A percentile compares a stretch with the other conserved stretches of the same genome.
Evolutionary conservation across 768 basidiomycete species (phyloP).

Genomic region (Chalciporus pseudorubinellus): DNA sequence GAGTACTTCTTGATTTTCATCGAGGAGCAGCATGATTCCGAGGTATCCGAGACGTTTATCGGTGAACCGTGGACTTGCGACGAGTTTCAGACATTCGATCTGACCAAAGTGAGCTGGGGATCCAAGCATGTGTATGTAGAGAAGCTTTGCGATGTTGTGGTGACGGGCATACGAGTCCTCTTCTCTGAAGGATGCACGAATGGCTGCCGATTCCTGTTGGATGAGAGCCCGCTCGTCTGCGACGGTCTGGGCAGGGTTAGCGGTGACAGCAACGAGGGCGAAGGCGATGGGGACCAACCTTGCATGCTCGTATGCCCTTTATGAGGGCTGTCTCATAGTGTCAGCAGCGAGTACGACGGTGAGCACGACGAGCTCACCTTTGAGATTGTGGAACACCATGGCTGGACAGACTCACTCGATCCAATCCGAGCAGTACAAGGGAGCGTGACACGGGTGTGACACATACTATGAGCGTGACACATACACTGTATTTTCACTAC

Average conservation of each 20-base stretch:
- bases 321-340: slow-evolving; percentile 69
- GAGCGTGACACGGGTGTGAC: slow-evolving; percentile 25
- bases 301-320: slow-evolving; percentile 97
- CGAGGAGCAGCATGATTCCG: slow-evolving; percentile 95
- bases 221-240: slow-evolving; percentile 97
- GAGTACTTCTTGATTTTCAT: slow-evolving; percentile 97
- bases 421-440: slow-evolving; percentile 53
- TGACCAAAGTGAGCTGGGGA: slow-evolving; percentile 99
- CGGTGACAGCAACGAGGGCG: slow-evolving; percentile 9
- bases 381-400: slow-evolving; percentile 87
- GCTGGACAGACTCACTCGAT: slow-evolving; percentile 41
- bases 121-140: slow-evolving; percentile 99
- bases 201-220: slow-evolving; percentile 95
- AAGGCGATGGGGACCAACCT: slow-evolving; percentile 49
- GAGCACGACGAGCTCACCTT: slow-evolving; percentile 47
- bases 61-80: slow-evolving; percentile 91
- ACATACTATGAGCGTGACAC: slow-evolving; percentile 18
- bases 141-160: slow-evolving; percentile 95
- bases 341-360: slow-evolving; percentile 19
- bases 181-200: slow-evolving; percentile 94
- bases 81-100: slow-evolving; percentile 94
- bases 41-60: slow-evolving; percentile 97
- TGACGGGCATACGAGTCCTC: slow-evolving; percentile 95
- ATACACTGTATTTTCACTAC: slow-evolving; percentile 9
- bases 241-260: slow-evolving; percentile 65